These are phyloP conservation scores for Mycena vulgaris DNA, from an alignment of 768 basidiomycete genomes.

Conservation along the genomic window DNA sequence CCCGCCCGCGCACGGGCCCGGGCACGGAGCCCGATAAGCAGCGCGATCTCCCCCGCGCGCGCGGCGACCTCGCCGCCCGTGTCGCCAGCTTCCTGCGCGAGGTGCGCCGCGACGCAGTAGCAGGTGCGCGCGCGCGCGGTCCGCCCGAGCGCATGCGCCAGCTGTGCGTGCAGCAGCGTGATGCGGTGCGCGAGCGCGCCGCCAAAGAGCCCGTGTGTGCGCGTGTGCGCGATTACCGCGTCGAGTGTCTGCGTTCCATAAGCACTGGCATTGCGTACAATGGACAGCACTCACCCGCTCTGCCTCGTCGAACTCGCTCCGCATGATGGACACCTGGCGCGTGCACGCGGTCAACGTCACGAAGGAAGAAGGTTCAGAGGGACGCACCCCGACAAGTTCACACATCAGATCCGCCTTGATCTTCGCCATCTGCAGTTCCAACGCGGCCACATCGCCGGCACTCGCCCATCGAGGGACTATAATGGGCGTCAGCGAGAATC, in stretches of 20 bases:
- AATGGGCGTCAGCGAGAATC: slow-evolving; percentile 28
- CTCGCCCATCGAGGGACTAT: slow-evolving; percentile 73
- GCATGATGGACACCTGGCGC: slow-evolving; percentile 72
- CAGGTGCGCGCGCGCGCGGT: slow-evolving; percentile 69
- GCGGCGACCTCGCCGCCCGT: slow-evolving; percentile 55
- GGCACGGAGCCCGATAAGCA: slow-evolving; percentile 62
- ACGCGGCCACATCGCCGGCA: slow-evolving; percentile 61
- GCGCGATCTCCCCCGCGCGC: slow-evolving; percentile 65
- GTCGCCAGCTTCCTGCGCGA: slow-evolving; percentile 49
- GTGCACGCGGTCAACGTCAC: background rate
- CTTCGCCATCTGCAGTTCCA: slow-evolving; percentile 66
- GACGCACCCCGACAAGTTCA: slow-evolving; percentile 75
- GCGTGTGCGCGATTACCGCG: slow-evolving; percentile 72
- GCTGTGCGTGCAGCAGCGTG: slow-evolving; percentile 78
- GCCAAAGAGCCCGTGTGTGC: slow-evolving; percentile 69
- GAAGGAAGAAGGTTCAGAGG: background rate
- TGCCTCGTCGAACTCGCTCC: slow-evolving; percentile 78
- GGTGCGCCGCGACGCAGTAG: slow-evolving; percentile 73
- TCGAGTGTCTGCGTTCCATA: slow-evolving; percentile 55
- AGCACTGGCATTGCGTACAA: background rate
- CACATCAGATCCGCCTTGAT: slow-evolving; percentile 82
- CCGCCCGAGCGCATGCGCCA: slow-evolving; percentile 77
- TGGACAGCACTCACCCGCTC: slow-evolving; percentile 60
- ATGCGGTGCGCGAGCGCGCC: slow-evolving; percentile 71
- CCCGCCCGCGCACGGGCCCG: slow-evolving; percentile 30